Conservation (phyloP, 2,329 filamentous ascomycete genomes). For the Leptographium radiaticola region DNA sequence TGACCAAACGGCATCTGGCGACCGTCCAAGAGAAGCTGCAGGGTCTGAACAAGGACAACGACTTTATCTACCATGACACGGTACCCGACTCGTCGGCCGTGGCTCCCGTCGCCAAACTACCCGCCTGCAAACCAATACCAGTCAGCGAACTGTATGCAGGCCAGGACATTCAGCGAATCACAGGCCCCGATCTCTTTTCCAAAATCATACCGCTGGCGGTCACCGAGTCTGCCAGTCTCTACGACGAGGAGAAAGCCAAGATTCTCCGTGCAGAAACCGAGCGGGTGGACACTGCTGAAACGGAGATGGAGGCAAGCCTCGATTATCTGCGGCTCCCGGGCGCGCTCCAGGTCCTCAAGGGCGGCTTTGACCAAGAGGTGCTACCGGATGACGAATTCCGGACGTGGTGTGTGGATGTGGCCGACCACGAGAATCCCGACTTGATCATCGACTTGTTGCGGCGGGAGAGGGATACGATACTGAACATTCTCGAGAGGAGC, state of each 20-base stretch:
- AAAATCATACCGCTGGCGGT: conserved; percentile 94
- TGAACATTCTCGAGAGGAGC: conserved; percentile 61
- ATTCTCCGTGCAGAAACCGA: conserved; percentile 87
- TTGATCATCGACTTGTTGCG: conserved; percentile 68
- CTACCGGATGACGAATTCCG: conserved; percentile 82
- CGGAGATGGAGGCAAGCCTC: conserved; percentile 89
- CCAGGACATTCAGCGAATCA: conserved; percentile 93
- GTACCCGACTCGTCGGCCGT: conserved; percentile 78
- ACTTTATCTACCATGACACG: conserved; percentile 94
- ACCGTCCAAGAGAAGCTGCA: conserved; percentile 70
- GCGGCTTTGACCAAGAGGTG: conserved; percentile 81
- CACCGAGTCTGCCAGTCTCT: conserved; percentile 90
- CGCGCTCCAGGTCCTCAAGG: conserved; percentile 82
- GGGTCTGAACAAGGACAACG: conserved; percentile 79
- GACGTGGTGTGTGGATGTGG: conserved; percentile 87
- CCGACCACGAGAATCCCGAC: conserved; percentile 68
- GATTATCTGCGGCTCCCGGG: conserved; percentile 87
- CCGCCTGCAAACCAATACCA: conserved; percentile 91
- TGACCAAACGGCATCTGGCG: conserved; percentile 70
- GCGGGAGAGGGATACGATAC: conserved; percentile 62
- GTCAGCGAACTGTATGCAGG: conserved; percentile 94
- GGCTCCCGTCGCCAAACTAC: conserved; percentile 72
- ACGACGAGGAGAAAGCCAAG: conserved; percentile 98
- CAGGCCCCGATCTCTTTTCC: conserved; percentile 90
- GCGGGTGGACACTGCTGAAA: conserved; percentile 80